Conservation (phyloP, 495 filamentous ascomycete genomes). For the Pyrenula massariospora region DNA sequence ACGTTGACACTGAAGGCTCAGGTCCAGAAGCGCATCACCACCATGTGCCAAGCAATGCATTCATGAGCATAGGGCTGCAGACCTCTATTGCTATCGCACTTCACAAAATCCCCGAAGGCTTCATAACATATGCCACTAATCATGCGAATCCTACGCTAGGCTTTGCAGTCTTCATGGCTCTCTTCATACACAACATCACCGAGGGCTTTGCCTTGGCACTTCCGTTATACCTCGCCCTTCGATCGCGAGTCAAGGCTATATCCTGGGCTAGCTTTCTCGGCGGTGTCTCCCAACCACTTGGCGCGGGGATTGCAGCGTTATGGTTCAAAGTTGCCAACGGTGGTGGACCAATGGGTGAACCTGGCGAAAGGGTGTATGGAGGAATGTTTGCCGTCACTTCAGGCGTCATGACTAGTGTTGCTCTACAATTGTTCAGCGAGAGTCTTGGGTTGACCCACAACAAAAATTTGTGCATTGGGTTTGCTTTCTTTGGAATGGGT, state of each 20-base stretch:
- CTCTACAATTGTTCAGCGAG: constrained; percentile 79
- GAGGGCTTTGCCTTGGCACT: constrained; percentile 93
- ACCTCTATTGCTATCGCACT: constrained; percentile 89
- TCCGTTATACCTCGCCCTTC: constrained; percentile 78
- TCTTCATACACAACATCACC: constrained; percentile 96
- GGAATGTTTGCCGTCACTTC: constrained; percentile 81
- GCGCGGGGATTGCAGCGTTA: constrained; percentile 69
- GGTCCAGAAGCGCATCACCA: constrained; percentile 56
- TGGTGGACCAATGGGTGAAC: constrained; percentile 25
- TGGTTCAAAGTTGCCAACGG: constrained; percentile 56
- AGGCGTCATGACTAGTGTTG: constrained; percentile 91
- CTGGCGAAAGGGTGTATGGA: constrained; percentile 68
- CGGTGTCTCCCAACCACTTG: constrained; percentile 75
- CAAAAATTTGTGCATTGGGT: constrained; percentile 64
- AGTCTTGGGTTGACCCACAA: constrained; percentile 72
- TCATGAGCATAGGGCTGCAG: constrained; percentile 84
- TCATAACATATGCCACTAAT: constrained; percentile 97
- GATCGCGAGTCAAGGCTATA: constrained; percentile 66
- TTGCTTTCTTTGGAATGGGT: constrained; percentile 83
- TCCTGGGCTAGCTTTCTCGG: constrained; percentile 74
- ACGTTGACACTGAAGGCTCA: too few relatives aligned
- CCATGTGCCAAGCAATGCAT: constrained; percentile 92
- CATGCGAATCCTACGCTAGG: constrained; percentile 84
- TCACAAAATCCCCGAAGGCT: constrained; percentile 95
- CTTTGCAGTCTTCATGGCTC: constrained; percentile 81